These are phyloP conservation scores for Hemileia vastatrix DNA, from an alignment of 1,284 basidiomycete species.

Conservation along the genomic window DNA sequence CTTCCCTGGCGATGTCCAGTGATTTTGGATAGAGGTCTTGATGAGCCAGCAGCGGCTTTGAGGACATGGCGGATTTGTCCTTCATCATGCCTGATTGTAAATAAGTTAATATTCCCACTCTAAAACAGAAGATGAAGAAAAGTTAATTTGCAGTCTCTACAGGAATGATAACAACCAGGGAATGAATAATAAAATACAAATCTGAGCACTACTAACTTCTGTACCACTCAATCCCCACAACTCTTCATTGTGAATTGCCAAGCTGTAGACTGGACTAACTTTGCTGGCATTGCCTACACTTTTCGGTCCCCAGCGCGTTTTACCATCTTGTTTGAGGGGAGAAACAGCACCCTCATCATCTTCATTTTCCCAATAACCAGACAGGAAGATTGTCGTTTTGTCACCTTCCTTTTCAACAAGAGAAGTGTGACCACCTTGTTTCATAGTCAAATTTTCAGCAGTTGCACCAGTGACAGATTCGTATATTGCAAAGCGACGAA, in stretches of 20 bases:
- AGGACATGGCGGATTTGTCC: slow-evolving; percentile 69
- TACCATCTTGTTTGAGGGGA: slow-evolving; percentile 22
- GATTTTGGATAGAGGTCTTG: slow-evolving; percentile 20
- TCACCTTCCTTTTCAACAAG: slow-evolving; percentile 75
- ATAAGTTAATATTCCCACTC: slow-evolving; percentile 79
- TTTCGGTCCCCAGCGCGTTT: slow-evolving; percentile 23
- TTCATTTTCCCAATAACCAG: slow-evolving; percentile 68
- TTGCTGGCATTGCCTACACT: slow-evolving; percentile 48
- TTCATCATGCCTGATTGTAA: slow-evolving; percentile 82
- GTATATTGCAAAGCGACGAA: slow-evolving; percentile 60
- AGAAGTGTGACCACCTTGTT: slow-evolving; percentile 77
- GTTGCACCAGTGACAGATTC: slow-evolving; percentile 83
- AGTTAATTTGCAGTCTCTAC: background rate
- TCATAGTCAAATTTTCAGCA: slow-evolving; percentile 73
- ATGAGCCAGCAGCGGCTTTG: slow-evolving; percentile 49
- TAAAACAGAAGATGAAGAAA: slow-evolving; percentile 42
- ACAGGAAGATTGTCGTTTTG: slow-evolving; percentile 75
- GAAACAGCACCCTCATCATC: slow-evolving; percentile 34
- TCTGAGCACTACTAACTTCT: slow-evolving; percentile 52
- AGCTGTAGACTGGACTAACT: slow-evolving; percentile 68
- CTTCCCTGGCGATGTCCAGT: slow-evolving; percentile 52
- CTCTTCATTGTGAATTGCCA: slow-evolving; percentile 79
- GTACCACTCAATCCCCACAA: slow-evolving; percentile 80
- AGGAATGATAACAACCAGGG: slow-evolving; percentile 6
- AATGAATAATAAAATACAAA: slow-evolving; percentile 25